Evolutionary conservation across 805 yeast genomes (phyloP).

Genomic region (Ogataea nonfermentans): DNA sequence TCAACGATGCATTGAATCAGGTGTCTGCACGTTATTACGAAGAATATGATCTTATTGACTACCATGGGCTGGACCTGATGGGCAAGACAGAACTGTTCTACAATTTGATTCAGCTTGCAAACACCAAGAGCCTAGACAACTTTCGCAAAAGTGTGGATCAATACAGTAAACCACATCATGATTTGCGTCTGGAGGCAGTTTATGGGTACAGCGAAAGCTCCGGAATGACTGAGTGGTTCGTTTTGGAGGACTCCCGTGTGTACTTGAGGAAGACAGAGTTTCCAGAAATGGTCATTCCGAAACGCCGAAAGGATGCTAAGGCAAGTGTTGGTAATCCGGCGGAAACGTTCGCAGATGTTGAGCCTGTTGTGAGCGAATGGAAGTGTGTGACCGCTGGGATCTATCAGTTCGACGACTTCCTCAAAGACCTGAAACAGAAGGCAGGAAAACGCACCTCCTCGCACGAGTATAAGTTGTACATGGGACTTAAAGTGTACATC

Average conservation of each 20-base stretch:
- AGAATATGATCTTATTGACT: slow-evolving; percentile 15
- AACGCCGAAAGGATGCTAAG: slow-evolving; percentile 30
- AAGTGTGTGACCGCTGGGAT: slow-evolving; percentile 43
- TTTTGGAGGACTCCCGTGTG: slow-evolving; percentile 53
- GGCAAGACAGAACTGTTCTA: slow-evolving; percentile 52
- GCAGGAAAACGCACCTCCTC: slow-evolving; percentile 30
- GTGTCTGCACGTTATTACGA: slow-evolving; percentile 7
- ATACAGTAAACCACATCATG: slow-evolving; percentile 29
- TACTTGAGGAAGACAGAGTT: slow-evolving; percentile 39
- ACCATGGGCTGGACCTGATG: slow-evolving; percentile 34
- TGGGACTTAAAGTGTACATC: slow-evolving; percentile 32
- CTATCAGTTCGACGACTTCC: slow-evolving; percentile 40
- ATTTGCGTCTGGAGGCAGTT: slow-evolving; percentile 24
- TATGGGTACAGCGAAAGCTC: slow-evolving; percentile 16
- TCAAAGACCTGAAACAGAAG: slow-evolving; percentile 32
- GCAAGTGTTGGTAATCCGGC: slow-evolving; percentile 23
- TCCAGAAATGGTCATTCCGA: slow-evolving; percentile 37
- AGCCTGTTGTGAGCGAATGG: slow-evolving; percentile 39
- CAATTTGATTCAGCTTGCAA: slow-evolving; percentile 37
- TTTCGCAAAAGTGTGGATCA: slow-evolving; percentile 51
- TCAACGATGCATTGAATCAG: slow-evolving; percentile 23
- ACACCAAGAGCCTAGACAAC: slow-evolving; percentile 41
- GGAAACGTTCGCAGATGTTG: slow-evolving; percentile 25
- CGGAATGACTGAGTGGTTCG: slow-evolving; percentile 29
- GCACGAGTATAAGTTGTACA: slow-evolving; percentile 30